A percentile compares a stretch with the other conserved stretches of the same genome.
Evolutionary conservation across 306 rosid species (phyloP).

Genomic region (Prunus mira): DNA sequence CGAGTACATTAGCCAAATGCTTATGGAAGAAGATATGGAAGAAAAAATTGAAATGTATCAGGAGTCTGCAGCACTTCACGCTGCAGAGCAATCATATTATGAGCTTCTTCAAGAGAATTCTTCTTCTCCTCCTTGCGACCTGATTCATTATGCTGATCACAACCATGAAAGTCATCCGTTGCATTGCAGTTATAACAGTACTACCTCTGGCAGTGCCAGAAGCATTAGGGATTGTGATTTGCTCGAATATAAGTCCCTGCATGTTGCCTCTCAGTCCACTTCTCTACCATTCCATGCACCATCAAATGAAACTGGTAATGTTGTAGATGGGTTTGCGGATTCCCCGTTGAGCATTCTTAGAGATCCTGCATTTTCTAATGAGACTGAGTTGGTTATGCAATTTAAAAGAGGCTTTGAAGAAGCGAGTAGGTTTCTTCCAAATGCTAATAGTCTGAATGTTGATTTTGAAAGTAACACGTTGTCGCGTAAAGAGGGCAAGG

Average conservation of each 20-base stretch:
- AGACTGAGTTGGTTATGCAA: constrained; percentile 27
- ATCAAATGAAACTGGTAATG: constrained; percentile 16
- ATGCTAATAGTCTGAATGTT: constrained; percentile 12
- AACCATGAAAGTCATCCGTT: constrained; percentile 6
- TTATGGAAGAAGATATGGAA: constrained; percentile 43
- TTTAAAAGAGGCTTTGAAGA: constrained; percentile 37
- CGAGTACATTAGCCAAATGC: constrained; percentile 33
- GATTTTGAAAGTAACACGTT: constrained; percentile 14
- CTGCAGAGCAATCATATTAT: constrained; percentile 30
- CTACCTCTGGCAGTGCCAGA: not conserved
- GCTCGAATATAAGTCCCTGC: constrained; percentile 1
- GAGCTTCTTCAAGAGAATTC: constrained; percentile 24
- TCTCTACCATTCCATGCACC: constrained; percentile 24
- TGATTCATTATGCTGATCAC: constrained; percentile 14
- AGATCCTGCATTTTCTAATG: constrained; percentile 22
- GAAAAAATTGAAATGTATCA: constrained; percentile 38
- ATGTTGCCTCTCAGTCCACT: constrained; percentile 15
- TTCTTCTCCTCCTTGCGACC: not conserved
- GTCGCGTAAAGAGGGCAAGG: constrained; percentile 21
- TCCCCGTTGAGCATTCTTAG: constrained; percentile 18
- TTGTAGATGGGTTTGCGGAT: constrained; percentile 25
- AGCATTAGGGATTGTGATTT: constrained; percentile 13
- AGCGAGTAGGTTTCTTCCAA: constrained; percentile 37
- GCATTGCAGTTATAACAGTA: constrained; percentile 1
- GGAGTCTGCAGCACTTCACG: constrained; percentile 34